A percentile compares a stretch with the other conserved stretches of the same genome.
phyloP scores from a whole-genome alignment of 768 basidiomycete genomes.

The Amanita molliuscula region DNA sequence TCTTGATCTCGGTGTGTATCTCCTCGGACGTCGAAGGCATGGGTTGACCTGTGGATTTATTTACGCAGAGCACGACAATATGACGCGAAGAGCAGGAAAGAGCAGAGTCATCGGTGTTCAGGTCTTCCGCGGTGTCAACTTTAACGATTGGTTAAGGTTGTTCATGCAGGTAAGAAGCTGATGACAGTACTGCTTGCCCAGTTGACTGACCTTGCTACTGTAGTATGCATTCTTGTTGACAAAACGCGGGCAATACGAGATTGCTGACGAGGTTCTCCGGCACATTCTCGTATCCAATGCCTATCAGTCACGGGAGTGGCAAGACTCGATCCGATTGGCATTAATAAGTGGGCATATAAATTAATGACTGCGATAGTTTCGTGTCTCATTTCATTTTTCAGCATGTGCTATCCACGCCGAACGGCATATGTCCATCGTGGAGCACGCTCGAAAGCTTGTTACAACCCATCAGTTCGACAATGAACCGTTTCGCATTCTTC shows the following conservation, averaged over 20 bases:
- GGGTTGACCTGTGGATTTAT: neutral
- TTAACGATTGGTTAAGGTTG: constrained; percentile 77
- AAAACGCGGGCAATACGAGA: constrained; percentile 46
- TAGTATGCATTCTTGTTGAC: constrained; percentile 70
- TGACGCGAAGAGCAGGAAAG: constrained; percentile 37
- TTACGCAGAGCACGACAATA: constrained; percentile 43
- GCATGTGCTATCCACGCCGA: constrained; percentile 63
- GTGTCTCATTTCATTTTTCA: constrained; percentile 19
- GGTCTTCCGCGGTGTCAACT: constrained; percentile 71
- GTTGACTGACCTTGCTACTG: neutral
- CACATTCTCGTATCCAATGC: constrained; percentile 70
- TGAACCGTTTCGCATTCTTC: constrained; percentile 70
- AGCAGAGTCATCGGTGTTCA: constrained; percentile 34
- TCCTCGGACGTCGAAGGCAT: neutral
- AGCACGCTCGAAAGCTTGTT: constrained; percentile 70
- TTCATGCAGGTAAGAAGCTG: no score
- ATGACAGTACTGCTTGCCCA: no score
- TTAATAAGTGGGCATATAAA: constrained; percentile 50
- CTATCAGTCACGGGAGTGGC: constrained; percentile 49
- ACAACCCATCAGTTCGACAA: constrained; percentile 77
- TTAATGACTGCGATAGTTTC: neutral
- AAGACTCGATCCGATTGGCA: constrained; percentile 67
- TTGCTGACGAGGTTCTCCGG: constrained; percentile 65
- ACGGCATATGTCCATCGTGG: constrained; percentile 47
- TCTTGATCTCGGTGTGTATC: constrained; percentile 51